Evolutionary conservation across 2,329 filamentous ascomycete species (phyloP), one percentile per base, ranked within the genome.

Genomic region (Arthrinium phaeospermum): DNA sequence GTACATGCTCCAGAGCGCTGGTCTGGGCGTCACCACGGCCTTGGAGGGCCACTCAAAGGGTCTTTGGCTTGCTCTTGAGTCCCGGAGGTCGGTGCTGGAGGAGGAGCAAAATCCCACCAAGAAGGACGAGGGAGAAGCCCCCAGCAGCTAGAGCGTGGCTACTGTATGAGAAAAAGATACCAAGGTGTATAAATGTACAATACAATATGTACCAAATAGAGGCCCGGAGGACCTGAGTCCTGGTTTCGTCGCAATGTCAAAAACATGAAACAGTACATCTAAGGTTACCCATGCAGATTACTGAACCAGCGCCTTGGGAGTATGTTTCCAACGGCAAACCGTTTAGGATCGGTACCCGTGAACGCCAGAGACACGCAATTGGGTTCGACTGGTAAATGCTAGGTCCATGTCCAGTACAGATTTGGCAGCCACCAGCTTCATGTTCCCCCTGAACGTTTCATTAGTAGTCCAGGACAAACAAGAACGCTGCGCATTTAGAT

Each of bases 11-110:
- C 93, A 96, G 83, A 91, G 91, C 74, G 90, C 94, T 74, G 95
- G 95, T 53, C 89, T 94, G 71, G 91, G 92, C 72, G 83, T 99
- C 71, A 93, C 95, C 34, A 91, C 85, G 75, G 89, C 91, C n/a
- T 85, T 99, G 77, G 94, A 98, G 81, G 91, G 93, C 71, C 91
- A 93, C 68, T 88, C 92, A 73, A 94, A 92, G 87, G 95, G 90
- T 80, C 81, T 99, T 77, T 98, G 96, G 88, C 88, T 98, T 74
- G 94, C 96, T 16, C 85, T 99, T 78, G 96, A 98, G 86, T 91
- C 93, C 68, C 88, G 96, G 81, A 91, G 91, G 83, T 90, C 86
- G 68, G 92, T 96, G 84, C 82, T 99, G 81, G 94, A 98, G 79
- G 93, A 95, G 77, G 92, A 94, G 77, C 78, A 79, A 64, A 82